Percentiles rank a stretch among this genome's conserved stretches.
phyloP scores from a whole-genome alignment of 176 grass and related monocot species.

The Poa annua region DNA sequence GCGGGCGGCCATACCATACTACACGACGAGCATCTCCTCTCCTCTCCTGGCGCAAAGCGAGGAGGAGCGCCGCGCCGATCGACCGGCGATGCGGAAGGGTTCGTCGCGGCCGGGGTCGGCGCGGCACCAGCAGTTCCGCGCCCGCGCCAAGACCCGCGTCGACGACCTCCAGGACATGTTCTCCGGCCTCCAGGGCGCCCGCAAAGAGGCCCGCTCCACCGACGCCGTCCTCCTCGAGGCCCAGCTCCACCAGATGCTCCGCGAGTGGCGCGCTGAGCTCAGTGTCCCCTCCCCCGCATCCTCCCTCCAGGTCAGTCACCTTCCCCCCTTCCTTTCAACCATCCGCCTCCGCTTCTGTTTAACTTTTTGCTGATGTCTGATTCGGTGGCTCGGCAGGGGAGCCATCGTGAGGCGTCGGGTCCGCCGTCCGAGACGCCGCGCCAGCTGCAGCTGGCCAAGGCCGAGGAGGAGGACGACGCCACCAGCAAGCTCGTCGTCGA shows the following conservation, averaged over 20 bases:
- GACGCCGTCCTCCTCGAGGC: conserved; percentile 81
- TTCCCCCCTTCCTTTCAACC: background rate
- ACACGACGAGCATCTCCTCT: conserved; percentile 33
- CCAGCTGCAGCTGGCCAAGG: conserved; percentile 63
- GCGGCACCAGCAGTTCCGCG: conserved; percentile 86
- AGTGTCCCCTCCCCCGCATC: conserved; percentile 75
- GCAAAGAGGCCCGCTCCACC: conserved; percentile 77
- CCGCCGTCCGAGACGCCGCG: conserved; percentile 69
- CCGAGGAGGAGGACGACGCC: conserved; percentile 79
- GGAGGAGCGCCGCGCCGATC: background rate
- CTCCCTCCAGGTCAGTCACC: conserved; percentile 54
- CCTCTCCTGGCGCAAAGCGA: background rate
- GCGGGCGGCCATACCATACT: conserved; percentile 23
- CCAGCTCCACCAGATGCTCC: conserved; percentile 95
- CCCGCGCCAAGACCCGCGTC: conserved; percentile 80
- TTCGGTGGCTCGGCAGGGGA: conserved; percentile 45
- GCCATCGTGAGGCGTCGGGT: conserved; percentile 55
- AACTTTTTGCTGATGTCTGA: background rate
- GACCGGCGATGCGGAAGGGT: conserved; percentile 69
- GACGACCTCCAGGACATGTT: conserved; percentile 95
- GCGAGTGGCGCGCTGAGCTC: conserved; percentile 93
- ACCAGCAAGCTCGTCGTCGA: conserved; percentile 73
- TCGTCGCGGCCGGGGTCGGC: conserved; percentile 50
- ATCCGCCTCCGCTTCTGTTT: background rate
- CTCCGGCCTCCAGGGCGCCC: conserved; percentile 83